A percentile compares a stretch with the other conserved stretches of the same genome.
Evolutionary conservation across 2,329 filamentous ascomycete species (phyloP).

Genomic region (Aspergillus sp.): DNA sequence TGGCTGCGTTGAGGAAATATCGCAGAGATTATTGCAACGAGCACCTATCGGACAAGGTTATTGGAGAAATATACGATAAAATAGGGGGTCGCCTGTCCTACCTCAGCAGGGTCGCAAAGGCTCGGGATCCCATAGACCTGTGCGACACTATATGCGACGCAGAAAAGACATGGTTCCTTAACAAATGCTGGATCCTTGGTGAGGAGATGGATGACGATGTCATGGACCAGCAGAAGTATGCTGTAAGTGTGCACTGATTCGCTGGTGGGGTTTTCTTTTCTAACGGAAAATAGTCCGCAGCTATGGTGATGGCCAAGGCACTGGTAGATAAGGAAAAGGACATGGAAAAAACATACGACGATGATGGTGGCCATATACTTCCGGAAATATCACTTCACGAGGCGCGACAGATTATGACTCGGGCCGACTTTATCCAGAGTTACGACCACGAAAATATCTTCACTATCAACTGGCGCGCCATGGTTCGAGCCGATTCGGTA

Average conservation of each 20-base stretch:
- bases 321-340: conserved; percentile 79
- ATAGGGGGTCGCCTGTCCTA: conserved; percentile 89
- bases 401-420: conserved; percentile 90
- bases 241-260: conserved; percentile 56
- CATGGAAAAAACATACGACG: conserved; percentile 63
- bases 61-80: conserved; percentile 78
- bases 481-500: conserved; percentile 88
- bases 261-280: not conserved
- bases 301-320: conserved; percentile 88
- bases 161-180: conserved; percentile 77
- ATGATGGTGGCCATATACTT: conserved; percentile 68
- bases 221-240: conserved; percentile 97
- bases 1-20: conserved; percentile 75
- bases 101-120: conserved; percentile 86
- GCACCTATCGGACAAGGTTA: conserved; percentile 48
- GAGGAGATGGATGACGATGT: conserved; percentile 90
- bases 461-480: conserved; percentile 82
- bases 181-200: conserved; percentile 76
- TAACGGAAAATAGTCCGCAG: conserved; percentile 63
- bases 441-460: conserved; percentile 96
- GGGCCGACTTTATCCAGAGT: conserved; percentile 87
- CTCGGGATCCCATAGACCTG: conserved; percentile 72
- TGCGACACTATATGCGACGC: conserved; percentile 70
- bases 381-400: conserved; percentile 79
- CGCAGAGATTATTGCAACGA: conserved; percentile 76